Percentiles rank a stretch among this genome's conserved stretches.
Evolutionary conservation across 495 filamentous ascomycete genomes (phyloP).

Genomic region (Annulohypoxylon bovei): DNA sequence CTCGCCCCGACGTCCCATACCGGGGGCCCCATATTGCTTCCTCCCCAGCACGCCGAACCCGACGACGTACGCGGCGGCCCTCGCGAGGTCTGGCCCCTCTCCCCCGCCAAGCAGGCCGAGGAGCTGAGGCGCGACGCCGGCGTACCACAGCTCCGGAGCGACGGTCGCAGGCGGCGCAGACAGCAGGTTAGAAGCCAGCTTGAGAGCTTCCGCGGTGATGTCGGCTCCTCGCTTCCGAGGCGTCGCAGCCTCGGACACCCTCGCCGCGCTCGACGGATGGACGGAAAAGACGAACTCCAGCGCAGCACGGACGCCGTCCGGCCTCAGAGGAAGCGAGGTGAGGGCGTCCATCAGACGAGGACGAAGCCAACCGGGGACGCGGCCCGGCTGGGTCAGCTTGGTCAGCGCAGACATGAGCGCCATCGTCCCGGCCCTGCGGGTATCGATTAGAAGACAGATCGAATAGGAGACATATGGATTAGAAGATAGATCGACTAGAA

Average conservation of each 20-base stretch:
- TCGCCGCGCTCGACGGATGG: conserved; percentile 59
- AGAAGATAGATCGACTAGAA: conserved; percentile 37
- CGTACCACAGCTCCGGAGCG: conserved; percentile 67
- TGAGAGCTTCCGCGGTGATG: conserved; percentile 77
- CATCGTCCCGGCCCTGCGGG: conserved; percentile 55
- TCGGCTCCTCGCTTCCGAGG: conserved; percentile 65
- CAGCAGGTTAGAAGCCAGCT: conserved; percentile 70
- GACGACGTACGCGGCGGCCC: conserved; percentile 75
- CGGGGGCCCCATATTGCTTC: conserved; percentile 72
- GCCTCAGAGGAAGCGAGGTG: conserved; percentile 70
- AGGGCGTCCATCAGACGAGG: conserved; percentile 64
- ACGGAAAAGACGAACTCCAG: conserved; percentile 76
- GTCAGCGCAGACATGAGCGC: conserved; percentile 58
- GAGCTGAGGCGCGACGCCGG: conserved; percentile 72
- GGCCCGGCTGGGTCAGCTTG: conserved; percentile 55
- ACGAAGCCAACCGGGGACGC: conserved; percentile 60
- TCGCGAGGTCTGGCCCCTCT: conserved; percentile 70
- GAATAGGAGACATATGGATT: conserved; percentile 33
- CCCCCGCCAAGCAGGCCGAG: conserved; percentile 72
- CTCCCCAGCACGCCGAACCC: conserved; percentile 77
- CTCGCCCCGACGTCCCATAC: conserved; percentile 44
- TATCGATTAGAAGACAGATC: conserved; percentile 42
- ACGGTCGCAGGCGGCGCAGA: conserved; percentile 70
- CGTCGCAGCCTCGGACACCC: conserved; percentile 49
- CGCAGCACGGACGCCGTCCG: conserved; percentile 71